phyloP scores from a whole-genome alignment of 2,329 filamentous ascomycete genomes.

The Diatrype stigma region DNA sequence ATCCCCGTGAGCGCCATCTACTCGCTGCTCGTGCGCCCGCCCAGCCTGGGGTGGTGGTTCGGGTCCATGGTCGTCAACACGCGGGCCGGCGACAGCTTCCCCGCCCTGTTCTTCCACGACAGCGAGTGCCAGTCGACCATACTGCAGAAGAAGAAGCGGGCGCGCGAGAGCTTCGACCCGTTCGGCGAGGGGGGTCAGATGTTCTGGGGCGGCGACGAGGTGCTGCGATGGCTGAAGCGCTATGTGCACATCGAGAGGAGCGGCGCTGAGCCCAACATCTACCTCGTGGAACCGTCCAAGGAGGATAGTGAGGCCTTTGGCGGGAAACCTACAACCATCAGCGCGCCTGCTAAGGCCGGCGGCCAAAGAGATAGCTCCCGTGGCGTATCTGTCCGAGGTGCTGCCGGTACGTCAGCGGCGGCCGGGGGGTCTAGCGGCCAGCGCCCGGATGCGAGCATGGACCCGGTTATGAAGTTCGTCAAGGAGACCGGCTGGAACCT shows the following conservation, averaged over 20 bases:
- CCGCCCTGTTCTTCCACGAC: constrained; percentile 95
- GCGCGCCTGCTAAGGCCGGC: constrained; percentile 36
- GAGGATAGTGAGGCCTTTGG: constrained; percentile 85
- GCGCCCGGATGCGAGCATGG: constrained; percentile 69
- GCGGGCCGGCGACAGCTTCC: constrained; percentile 84
- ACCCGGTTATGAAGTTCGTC: constrained; percentile 86
- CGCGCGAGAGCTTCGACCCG: constrained; percentile 82
- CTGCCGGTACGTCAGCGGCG: constrained; percentile 33
- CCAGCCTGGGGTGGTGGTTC: constrained; percentile 97
- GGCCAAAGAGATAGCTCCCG: constrained; percentile 35
- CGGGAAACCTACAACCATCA: constrained; percentile 47
- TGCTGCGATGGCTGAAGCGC: constrained; percentile 81
- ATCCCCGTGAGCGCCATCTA: constrained; percentile 88
- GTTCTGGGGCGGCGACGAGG: constrained; percentile 98
- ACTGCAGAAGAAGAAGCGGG: constrained; percentile 81
- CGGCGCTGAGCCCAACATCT: constrained; percentile 82
- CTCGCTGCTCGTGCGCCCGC: constrained; percentile 82
- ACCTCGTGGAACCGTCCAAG: constrained; percentile 79
- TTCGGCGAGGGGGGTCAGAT: constrained; percentile 81
- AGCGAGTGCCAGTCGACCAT: constrained; percentile 96
- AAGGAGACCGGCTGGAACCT: constrained; percentile 97
- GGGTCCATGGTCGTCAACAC: constrained; percentile 93
- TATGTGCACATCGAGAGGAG: constrained; percentile 83
- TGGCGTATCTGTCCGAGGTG: constrained; percentile 27
- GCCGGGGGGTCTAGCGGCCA: constrained; percentile 35